Base-by-base conservation (phyloP, 1,284 basidiomycete genomes). In the Athelia sp. region DNA sequence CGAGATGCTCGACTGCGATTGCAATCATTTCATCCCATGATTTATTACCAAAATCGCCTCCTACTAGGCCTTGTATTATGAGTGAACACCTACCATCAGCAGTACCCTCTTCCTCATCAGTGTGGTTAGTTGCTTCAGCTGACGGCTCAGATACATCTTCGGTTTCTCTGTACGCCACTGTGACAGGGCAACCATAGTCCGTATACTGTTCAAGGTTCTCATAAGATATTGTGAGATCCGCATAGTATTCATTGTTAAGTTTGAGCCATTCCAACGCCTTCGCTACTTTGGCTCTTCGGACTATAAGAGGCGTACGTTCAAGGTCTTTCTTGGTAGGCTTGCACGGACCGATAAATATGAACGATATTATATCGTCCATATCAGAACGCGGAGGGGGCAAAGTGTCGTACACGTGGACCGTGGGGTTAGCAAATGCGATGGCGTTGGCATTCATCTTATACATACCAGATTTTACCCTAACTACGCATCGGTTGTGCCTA, bases 271-370 rank as follows among this genome's bases (percentile, higher is more conserved):
- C 48, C 4, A 68, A 45, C 3, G 64, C 63, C n/a, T 21, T 36
- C 15, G 32, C 17, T 1, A 64, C 56, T 21, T 47, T 32, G 21
- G 61, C 51, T 14, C 55, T 8, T 23, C 58, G 34, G 1, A 65
- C 59, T 15, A 64, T 47, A n/a, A 66, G 73, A 69, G 63, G 65
- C 22, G 55, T 62, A 13, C 61, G 18, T 31, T 54, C 42, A 18
- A 58, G 54, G 45, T 65, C 59, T 17, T 58, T 54, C 10, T 53
- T 15, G n/a, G 58, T 59, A 14, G 64, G 63, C 36, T 52, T 48
- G 32, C 15, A 26, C 6, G 43, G 10, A 9, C 43, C 43, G 4
- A 21, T 44, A 23, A 22, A 53, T 42, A 54, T 43, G 32, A 53
- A 44, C 8, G 50, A 50, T n/a, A 54, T 29, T 2, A 52, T 51